A percentile compares a stretch with the other conserved stretches of the same genome.
phyloP scores from a whole-genome alignment of 106 monocot species.

The Platanthera guangdongensis region DNA sequence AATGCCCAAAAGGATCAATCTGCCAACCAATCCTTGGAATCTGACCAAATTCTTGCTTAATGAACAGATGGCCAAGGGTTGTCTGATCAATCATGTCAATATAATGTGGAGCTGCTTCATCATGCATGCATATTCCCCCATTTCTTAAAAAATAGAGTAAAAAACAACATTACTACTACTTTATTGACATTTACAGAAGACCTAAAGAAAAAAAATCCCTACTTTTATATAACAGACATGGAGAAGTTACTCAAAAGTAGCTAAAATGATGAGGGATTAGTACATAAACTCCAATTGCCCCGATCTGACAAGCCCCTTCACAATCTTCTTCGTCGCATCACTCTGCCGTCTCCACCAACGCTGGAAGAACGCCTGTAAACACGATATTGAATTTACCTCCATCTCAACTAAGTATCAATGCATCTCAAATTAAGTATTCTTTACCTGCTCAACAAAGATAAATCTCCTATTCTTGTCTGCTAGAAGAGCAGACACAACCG shows the following conservation, averaged over 20 bases:
- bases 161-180: not conserved
- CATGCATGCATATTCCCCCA: conserved; percentile 99
- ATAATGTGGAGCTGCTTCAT: conserved; percentile 85
- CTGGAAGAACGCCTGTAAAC: conserved; percentile 83
- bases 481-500: conserved; percentile 28
- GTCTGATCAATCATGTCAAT: conserved; percentile 99
- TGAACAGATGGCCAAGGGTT: conserved; percentile 78
- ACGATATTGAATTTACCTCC: not conserved
- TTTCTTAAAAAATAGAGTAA: conserved; percentile 41
- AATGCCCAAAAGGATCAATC: conserved; percentile 99
- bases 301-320: conserved; percentile 59
- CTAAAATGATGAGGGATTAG: not conserved
- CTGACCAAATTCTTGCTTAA: conserved; percentile 73
- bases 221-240: too few species aligned
- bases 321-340: conserved; percentile 48
- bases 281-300: conserved; percentile 96
- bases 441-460: conserved; percentile 41
- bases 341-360: conserved; percentile 97
- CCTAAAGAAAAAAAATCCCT: not conserved
- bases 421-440: not conserved
- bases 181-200: not conserved
- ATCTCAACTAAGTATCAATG: not conserved
- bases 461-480: conserved; percentile 38
- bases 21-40: conserved; percentile 95
- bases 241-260: not conserved